A percentile compares a stretch with the other conserved stretches of the same genome.
phyloP scores from a whole-genome alignment of 345 rosid genomes.

The Gossypium arboreum region DNA sequence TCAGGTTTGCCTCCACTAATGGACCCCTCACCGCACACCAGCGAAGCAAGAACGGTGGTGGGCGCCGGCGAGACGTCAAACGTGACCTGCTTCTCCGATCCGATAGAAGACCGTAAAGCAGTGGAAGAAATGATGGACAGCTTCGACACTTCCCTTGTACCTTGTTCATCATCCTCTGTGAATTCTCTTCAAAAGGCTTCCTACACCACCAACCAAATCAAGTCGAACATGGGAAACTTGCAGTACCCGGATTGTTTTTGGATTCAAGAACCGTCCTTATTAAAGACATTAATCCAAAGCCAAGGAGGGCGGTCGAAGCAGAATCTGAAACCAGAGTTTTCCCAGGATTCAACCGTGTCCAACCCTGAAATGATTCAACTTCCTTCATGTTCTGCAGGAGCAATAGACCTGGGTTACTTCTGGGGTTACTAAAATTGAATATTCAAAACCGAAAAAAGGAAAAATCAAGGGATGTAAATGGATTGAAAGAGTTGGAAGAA shows the following conservation, averaged over 20 bases:
- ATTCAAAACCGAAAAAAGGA: not conserved
- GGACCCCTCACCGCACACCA: constrained; percentile 50
- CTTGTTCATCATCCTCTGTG: constrained; percentile 30
- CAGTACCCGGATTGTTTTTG: constrained; percentile 42
- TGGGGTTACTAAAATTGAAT: constrained; percentile 44
- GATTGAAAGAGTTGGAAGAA: not conserved
- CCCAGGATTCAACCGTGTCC: constrained; percentile 26
- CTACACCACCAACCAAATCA: constrained; percentile 19
- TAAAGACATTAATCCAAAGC: constrained; percentile 47
- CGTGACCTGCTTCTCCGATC: constrained; percentile 95
- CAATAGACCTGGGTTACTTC: constrained; percentile 36
- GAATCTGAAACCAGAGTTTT: constrained; percentile 24
- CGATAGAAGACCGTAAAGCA: constrained; percentile 33
- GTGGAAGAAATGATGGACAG: constrained; percentile 29
- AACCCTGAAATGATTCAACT: constrained; percentile 31
- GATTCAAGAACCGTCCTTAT: constrained; percentile 46
- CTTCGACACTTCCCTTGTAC: constrained; percentile 24
- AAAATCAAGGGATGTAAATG: not conserved
- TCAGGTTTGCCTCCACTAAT: constrained; percentile 59
- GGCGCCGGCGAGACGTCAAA: constrained; percentile 32
- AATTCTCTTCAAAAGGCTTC: constrained; percentile 24
- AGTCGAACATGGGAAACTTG: constrained; percentile 29
- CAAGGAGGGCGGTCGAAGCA: constrained; percentile 22
- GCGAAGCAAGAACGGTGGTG: constrained; percentile 17
- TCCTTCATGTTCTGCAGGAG: constrained; percentile 33